phyloP scores from a whole-genome alignment of 1,139 yeast species.

The Candida neerlandica region DNA sequence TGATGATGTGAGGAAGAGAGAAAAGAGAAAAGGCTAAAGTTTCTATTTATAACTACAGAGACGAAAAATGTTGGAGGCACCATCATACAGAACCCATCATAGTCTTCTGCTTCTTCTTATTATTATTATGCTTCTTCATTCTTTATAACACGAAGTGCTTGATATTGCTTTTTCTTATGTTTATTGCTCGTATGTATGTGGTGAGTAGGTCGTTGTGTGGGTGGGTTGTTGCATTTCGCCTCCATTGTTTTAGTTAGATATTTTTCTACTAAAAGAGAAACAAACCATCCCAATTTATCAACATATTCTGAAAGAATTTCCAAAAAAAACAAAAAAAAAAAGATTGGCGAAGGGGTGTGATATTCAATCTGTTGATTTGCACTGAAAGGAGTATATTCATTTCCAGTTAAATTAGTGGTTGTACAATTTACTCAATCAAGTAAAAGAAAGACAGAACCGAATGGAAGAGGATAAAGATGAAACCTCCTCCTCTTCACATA shows the following conservation, averaged over 20 bases:
- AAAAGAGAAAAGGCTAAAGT: background rate
- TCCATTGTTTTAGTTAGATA: background rate
- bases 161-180: too few species aligned
- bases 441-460: background rate
- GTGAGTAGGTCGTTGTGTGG: background rate
- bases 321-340: too few species aligned
- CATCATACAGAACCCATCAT: background rate
- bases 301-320: background rate
- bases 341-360: slow-evolving; percentile 1
- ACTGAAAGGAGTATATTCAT: too few species aligned
- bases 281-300: background rate
- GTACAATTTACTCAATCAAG: background rate
- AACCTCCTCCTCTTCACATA: background rate
- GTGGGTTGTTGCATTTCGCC: background rate
- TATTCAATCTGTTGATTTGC: background rate
- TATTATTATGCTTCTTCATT: too few species aligned
- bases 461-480: background rate
- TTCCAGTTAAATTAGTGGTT: too few species aligned
- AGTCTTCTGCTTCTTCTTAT: too few species aligned
- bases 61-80: background rate
- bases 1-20: too few species aligned
- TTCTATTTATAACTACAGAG: background rate
- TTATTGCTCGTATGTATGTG: background rate
- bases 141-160: too few species aligned
- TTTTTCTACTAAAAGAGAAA: background rate